Evolutionary conservation across 2,329 filamentous ascomycete species (phyloP).

Genomic region (Colletotrichum kahawae): DNA sequence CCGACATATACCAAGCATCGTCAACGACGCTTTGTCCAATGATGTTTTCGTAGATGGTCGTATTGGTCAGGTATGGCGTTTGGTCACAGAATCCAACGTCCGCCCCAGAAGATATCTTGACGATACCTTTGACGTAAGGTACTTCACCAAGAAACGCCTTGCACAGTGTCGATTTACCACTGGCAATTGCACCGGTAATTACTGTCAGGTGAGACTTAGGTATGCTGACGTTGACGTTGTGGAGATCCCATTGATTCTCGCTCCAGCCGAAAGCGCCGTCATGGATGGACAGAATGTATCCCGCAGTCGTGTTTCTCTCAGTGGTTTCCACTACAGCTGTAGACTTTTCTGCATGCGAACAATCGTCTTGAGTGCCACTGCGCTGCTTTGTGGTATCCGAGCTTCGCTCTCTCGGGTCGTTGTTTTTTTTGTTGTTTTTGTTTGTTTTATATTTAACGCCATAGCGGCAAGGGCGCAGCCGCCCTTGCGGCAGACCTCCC

Average conservation of each 20-base stretch:
- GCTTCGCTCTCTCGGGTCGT: too few species aligned
- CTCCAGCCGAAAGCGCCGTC: not conserved
- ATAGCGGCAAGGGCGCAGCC: too few species aligned
- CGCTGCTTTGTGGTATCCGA: not conserved
- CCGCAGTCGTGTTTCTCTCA: not conserved
- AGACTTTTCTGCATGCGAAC: not conserved
- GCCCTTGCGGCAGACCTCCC: too few species aligned
- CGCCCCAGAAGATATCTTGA: not conserved
- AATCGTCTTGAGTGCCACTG: not conserved
- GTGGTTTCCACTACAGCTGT: not conserved
- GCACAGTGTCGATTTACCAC: not conserved
- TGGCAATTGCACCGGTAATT: not conserved
- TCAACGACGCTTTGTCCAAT: conserved; percentile 36
- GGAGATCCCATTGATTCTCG: not conserved
- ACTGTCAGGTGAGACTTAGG: not conserved
- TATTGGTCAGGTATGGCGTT: conserved; percentile 34
- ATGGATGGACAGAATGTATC: not conserved
- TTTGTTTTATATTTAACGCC: too few species aligned
- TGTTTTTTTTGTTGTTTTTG: too few species aligned
- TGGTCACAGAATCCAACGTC: conserved; percentile 32
- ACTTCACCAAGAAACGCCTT: not conserved
- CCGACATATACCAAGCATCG: conserved; percentile 32
- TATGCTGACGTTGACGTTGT: not conserved
- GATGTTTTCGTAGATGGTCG: conserved; percentile 40
- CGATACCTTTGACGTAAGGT: not conserved